phyloP scores from a whole-genome alignment of 2,329 filamentous ascomycete genomes.

The Hymenotorrendiella dingleyae region DNA sequence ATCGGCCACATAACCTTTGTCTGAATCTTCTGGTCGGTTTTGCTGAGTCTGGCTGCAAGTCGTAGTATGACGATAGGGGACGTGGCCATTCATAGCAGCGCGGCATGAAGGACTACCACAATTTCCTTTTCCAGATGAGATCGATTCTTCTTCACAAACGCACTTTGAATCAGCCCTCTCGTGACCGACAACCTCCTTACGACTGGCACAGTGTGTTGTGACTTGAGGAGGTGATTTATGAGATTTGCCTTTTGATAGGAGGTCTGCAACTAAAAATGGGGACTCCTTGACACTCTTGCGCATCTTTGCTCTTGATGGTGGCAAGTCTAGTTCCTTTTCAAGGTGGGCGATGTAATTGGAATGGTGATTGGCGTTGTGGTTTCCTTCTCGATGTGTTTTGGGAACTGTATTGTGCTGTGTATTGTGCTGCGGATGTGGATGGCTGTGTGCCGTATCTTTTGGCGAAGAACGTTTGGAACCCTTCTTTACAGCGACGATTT shows the following conservation, averaged over 20 bases:
- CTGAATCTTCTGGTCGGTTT: constrained; percentile 14
- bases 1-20: constrained; percentile 20
- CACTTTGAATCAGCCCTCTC: neutral
- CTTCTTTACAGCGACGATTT: too few relatives aligned
- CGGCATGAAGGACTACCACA: constrained; percentile 18
- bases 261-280: constrained; percentile 20
- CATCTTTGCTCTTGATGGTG: constrained; percentile 1
- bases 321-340: too few relatives aligned
- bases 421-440: too few relatives aligned
- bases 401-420: too few relatives aligned
- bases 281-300: constrained; percentile 14
- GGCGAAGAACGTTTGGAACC: too few relatives aligned
- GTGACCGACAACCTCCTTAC: neutral
- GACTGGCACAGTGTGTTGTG: too few relatives aligned
- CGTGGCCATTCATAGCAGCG: constrained; percentile 19
- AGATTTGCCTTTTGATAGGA: neutral
- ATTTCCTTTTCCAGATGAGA: neutral
- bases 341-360: too few relatives aligned
- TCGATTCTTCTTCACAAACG: neutral
- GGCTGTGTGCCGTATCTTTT: too few relatives aligned
- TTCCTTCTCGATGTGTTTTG: too few relatives aligned
- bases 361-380: too few relatives aligned
- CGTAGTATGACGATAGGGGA: constrained; percentile 20
- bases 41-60: constrained; percentile 15
- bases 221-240: neutral